Evolutionary conservation across 192 early-diverging fungal genomes (phyloP).

Genomic region (Coemansia sp.): DNA sequence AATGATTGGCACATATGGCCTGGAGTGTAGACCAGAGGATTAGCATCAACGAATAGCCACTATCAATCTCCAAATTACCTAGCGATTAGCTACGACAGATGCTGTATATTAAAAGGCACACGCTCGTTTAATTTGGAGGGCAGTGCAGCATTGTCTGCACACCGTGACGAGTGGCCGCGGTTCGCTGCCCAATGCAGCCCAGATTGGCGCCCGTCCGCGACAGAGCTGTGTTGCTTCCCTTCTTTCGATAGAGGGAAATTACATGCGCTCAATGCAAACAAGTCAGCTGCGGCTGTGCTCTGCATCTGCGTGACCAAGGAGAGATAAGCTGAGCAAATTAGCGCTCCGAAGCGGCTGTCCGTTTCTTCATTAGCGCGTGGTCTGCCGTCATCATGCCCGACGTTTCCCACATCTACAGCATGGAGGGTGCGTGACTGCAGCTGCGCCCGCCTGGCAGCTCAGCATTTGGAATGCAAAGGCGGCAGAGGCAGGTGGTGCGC

Average conservation of each 20-base stretch:
- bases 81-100: background rate
- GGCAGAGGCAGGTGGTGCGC: background rate
- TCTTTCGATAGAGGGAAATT: background rate
- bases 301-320: background rate
- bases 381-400: background rate
- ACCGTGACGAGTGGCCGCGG: background rate
- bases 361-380: conserved; percentile 7
- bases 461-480: background rate
- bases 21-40: background rate
- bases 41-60: background rate
- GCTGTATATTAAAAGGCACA: background rate
- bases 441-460: background rate
- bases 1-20: too few relatives aligned
- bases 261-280: background rate
- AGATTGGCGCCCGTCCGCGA: background rate
- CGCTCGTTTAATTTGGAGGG: conserved; percentile 1
- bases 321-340: conserved; percentile 1
- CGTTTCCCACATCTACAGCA: conserved; percentile 7
- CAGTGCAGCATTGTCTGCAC: background rate
- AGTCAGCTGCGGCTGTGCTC: background rate
- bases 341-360: background rate
- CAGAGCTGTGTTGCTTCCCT: background rate
- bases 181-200: background rate
- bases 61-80: too few relatives aligned
- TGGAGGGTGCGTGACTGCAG: background rate